Base-by-base conservation (phyloP, 78 protist genomes). In the Guillardia theta region DNA sequence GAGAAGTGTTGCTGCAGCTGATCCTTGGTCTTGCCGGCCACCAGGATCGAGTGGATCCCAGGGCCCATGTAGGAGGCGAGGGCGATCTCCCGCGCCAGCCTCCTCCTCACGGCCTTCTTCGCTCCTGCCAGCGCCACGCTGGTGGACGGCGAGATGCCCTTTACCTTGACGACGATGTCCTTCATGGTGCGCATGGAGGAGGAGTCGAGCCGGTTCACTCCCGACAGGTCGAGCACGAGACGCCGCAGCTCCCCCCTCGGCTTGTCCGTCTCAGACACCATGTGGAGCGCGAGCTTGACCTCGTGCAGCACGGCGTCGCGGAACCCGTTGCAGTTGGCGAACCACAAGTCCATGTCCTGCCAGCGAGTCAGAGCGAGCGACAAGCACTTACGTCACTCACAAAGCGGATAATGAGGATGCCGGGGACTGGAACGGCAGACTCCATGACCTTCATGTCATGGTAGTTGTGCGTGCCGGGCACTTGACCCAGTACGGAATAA, bases 401-500 rank as follows among this genome's bases (percentile, higher is more conserved):
- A n/a, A 58, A 30, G 27, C 70, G 70, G 70, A 58, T 6, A 30
- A 58, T 58, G 70, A 58, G 70, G 39, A 30, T 58, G 70, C 6
- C 6, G 39, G 70, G 70, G 70, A 58, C 6, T 8, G 70, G 70
- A 8, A 9, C 1, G 39, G 70, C 70, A 6, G 70, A 27, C 27
- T 1, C 27, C 39, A 58, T 58, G 27, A 58, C 70, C 27, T 24
- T 58, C 27, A 58, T 24, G 70, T 58, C 70, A 30, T 58, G 70
- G 62, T 96, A 95, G 15, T 46, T 36, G 62, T 54, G 94, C 3
- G 97, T 88, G 4, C 95, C 93, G 18, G 96, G 96, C 27, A 96
- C n/a, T 37, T 95, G 53, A 22, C 98, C 98, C 21, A 97, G 54
- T 1, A 93, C 96, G 12, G 94, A 95, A 48, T 95, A 76, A 37